Evolutionary conservation across 2,329 filamentous ascomycete genomes (phyloP).

Genomic region (Talaromyces sp.): DNA sequence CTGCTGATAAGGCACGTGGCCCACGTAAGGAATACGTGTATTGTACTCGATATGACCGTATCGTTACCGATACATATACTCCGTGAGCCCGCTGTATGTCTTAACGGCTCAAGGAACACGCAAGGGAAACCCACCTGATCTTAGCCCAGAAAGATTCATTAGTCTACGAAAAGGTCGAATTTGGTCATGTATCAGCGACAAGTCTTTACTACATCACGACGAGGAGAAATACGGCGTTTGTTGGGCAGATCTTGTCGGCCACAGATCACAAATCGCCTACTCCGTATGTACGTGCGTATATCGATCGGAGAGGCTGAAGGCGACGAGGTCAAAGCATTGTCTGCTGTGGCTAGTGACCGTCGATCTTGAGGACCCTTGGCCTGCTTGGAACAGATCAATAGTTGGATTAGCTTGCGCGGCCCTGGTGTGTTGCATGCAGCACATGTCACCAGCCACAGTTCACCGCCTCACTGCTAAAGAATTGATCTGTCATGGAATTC

Average conservation of each 20-base stretch:
- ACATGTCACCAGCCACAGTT: conserved; percentile 13
- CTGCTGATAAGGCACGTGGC: conserved; percentile 12
- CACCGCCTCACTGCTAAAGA: conserved; percentile 14
- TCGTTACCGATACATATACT: neutral
- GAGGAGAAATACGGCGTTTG: neutral
- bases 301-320: conserved; percentile 12
- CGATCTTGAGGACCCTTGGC: conserved; percentile 11
- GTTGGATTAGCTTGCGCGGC: conserved; percentile 5
- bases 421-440: neutral
- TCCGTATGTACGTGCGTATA: neutral
- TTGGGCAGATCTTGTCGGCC: conserved; percentile 9
- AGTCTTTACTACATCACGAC: neutral
- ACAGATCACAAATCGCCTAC: conserved; percentile 12
- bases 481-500: conserved; percentile 4
- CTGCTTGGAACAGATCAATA: neutral
- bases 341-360: conserved; percentile 14
- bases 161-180: neutral
- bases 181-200: neutral
- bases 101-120: neutral
- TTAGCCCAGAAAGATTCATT: neutral
- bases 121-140: conserved; percentile 6
- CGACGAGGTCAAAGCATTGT: neutral
- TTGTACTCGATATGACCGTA: neutral
- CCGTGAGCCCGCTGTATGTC: neutral
- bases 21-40: neutral